Evolutionary conservation across 805 yeast genomes (phyloP), one percentile per base, ranked within the genome.

Genomic region (Starmera quercuum): DNA sequence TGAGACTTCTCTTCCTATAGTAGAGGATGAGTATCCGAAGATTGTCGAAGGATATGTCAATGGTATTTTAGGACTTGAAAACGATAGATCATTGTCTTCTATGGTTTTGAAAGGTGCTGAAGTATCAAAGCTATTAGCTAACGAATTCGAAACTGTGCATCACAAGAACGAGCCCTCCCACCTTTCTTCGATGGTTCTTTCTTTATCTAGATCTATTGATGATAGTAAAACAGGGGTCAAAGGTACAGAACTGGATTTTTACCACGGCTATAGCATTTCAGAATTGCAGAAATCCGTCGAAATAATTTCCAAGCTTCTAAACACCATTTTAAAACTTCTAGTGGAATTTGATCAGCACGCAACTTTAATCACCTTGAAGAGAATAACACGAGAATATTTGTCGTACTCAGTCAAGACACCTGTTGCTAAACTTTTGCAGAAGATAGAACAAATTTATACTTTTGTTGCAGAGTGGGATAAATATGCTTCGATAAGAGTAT

Each of bases 301-400:
- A 2, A 49, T 80, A 1, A 59, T 75, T 9, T 59, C 63, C 21
- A 60, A 51, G 5, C 49, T 79, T 4, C 61, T 66, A 47, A 57
- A 63, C 4, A 53, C 73, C 2, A 74, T 76, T 4, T 42, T 53
- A 7, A 59, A 58, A 4, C 54, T 85, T 10, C 54, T 81, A 10
- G 58, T 57, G 18, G 75, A 78, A 49, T 92, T 96, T 95, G 97
- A 97, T 0, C 98, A 94, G 47, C 95, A 94, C 63, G 92, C 92
- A 0, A 86, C 95, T 0, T 59, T 92, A 32, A 78, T 70, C 37
- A 85, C 81, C 15, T 66, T 90, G 30, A 54, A 63, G 25, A 62
- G 79, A 39, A 75, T 79, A 7, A 71, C 83, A 42, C 58, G 66
- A 12, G 97, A 88, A 51, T 72, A 82, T 38, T 55, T 83, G 36